Evolutionary conservation across 2,329 filamentous ascomycete species (phyloP), one percentile per base, ranked within the genome.

Genomic region (Penicillium sp.): DNA sequence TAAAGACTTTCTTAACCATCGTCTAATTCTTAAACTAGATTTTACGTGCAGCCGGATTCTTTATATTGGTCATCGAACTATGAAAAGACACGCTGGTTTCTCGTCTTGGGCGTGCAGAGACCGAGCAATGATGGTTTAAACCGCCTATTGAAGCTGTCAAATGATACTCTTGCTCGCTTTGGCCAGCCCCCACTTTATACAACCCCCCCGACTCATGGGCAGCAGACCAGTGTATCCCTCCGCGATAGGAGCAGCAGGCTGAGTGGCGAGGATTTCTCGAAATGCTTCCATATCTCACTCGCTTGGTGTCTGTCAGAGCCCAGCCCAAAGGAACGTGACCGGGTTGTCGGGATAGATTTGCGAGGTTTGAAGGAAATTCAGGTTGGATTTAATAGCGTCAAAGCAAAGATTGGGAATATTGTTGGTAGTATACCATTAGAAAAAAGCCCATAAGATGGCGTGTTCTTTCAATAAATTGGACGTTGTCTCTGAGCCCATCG

Each of bases 221-320:
- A 20, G 40, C 26, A n/a, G n/a, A 16, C 18, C 11, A 35, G 39
- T 22, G 48, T 47, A 38, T 45, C n/a, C 11, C 11, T 37, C 6
- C 26, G 10, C 39, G 13, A 14, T 13, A 20, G 20, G 18, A 50
- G 31, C 13, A 40, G 31, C 31, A 32, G 29, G 18, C 63, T 66
- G 11, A 24, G 54, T 22, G 34, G 65, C 8, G 53, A 66, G 34
- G 80, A 85, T 63, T 71, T 72, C 52, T 81, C 81, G 5, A 72
- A 80, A 47, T 84, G 82, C 22, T 97, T 97, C 68, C 94, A 99
- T 73, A 78, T 97, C 57, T 96, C 92, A 44, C 85, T 99, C 54
- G 94, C 88, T 0, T 97, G 93, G 94, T 88, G 84, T 1, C 80
- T 93, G 59, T 73, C 78, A 10, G 70, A 77, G 40, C 86, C 85